Base-by-base conservation (phyloP, 495 filamentous ascomycete genomes). In the Achaetomiella virescens region DNA sequence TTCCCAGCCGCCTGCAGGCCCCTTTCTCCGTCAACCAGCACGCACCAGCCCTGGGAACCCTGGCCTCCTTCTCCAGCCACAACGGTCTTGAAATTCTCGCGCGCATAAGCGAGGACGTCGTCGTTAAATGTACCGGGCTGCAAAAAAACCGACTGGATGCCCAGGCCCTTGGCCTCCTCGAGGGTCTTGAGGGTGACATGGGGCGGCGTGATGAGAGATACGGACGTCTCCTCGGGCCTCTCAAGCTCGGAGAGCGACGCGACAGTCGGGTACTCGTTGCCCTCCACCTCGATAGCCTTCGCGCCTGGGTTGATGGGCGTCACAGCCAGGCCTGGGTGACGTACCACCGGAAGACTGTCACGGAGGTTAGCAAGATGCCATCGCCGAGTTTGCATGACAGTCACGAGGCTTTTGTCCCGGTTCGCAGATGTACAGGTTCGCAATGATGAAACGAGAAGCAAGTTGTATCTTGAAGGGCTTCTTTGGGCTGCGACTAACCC, bases 101-200 rank as follows among this genome's bases (percentile, higher is more conserved):
- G 71, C 20, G 89, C 89, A 70, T 78, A 93, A 8, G 75, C 73
- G 58, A 95, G 62, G 41, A 87, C 86, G 38, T 82, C 77, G 24
- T 85, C 78, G 66, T 96, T 82, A 61, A 87, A 97, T 9, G 82
- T 90, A 1, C 92, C 92, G 0, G 93, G 93, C 70, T 98, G 93
- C 54, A 98, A 70, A 87, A 91, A 98, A 14, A 97, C 89, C 14
- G 86, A 83, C 3, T 79, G 79, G 8, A 97, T 78, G 0, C 91
- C 91, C 6, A 88, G 78, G 22, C 82, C 79, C 67, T 88, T 87
- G 1, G 92, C 93, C 70, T 95, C 85, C 62, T 84, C 72, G 21
- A 98, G 77, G 11, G 93, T 70, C 54, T 78, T 66, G 21, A 79
- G 72, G 3, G 89, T 91, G 22, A 87, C 81, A n/a, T 75, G 66